These are phyloP conservation scores for Ganoderma boninense DNA, from an alignment of 1,284 basidiomycete species.

Conservation along the genomic window DNA sequence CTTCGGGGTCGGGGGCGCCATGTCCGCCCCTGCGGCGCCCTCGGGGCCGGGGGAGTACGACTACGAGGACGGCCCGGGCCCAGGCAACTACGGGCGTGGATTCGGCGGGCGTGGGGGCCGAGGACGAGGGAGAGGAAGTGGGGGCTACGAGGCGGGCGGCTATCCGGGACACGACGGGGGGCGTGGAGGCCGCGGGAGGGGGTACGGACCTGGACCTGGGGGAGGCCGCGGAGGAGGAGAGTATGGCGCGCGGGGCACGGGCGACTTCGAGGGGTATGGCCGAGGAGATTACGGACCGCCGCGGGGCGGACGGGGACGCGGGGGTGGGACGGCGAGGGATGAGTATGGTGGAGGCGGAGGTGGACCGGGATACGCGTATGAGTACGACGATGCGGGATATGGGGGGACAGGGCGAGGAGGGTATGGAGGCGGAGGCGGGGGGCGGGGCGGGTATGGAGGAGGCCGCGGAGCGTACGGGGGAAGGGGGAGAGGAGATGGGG, in stretches of 20 bases:
- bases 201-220: constrained; percentile 14
- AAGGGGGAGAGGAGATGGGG: constrained; percentile 31
- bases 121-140: constrained; percentile 22
- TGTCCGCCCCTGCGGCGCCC: constrained; percentile 20
- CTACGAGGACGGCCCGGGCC: neutral
- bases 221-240: constrained; percentile 25
- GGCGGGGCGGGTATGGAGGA: constrained; percentile 29
- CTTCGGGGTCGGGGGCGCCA: constrained; percentile 45
- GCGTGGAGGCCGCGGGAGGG: constrained; percentile 5
- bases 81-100: constrained; percentile 3
- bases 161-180: neutral
- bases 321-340: constrained; percentile 27
- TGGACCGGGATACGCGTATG: neutral
- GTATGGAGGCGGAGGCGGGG: constrained; percentile 46
- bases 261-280: constrained; percentile 21
- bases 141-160: constrained; percentile 12
- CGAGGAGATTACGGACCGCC: constrained; percentile 24
- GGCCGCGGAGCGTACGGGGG: constrained; percentile 3
- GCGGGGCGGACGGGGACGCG: constrained; percentile 11
- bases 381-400: neutral
- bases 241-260: constrained; percentile 25
- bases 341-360: neutral
- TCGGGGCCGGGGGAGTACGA: constrained; percentile 3
- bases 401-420: constrained; percentile 13
- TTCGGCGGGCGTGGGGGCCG: constrained; percentile 5